Evolutionary conservation across 768 basidiomycete species (phyloP).

Genomic region (Punctularia strigosozonata): DNA sequence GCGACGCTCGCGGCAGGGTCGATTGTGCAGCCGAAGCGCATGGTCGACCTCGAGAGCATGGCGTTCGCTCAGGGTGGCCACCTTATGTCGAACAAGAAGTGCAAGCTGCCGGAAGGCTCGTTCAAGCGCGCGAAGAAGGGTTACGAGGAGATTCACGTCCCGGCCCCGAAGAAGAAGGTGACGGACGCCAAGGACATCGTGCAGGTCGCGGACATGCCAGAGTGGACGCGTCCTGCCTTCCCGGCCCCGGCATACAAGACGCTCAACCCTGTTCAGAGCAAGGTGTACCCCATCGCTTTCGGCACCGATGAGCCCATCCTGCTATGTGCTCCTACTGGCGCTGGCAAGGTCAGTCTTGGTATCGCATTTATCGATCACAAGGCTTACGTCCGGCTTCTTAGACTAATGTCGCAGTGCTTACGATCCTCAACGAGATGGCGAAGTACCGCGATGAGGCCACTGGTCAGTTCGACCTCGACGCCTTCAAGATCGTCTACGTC

Average conservation of each 20-base stretch:
- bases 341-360: conserved; percentile 69
- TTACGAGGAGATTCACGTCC: conserved; percentile 96
- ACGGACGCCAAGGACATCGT: conserved; percentile 57
- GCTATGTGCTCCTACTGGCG: conserved; percentile 96
- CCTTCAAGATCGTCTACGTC: conserved; percentile 95
- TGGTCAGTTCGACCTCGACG: conserved; percentile 69
- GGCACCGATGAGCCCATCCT: conserved; percentile 91
- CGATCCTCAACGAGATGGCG: conserved; percentile 81
- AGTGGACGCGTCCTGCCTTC: conserved; percentile 86
- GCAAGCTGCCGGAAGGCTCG: conserved; percentile 93
- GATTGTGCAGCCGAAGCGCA: conserved; percentile 72
- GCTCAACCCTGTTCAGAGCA: conserved; percentile 89
- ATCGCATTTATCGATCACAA: conserved; percentile 1
- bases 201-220: conserved; percentile 59
- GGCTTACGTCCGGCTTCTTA: conserved; percentile 21
- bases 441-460: conserved; percentile 81
- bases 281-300: conserved; percentile 86
- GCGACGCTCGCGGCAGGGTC: conserved; percentile 84
- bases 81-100: conserved; percentile 98
- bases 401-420: conserved; percentile 97
- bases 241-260: conserved; percentile 53
- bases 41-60: conserved; percentile 86
- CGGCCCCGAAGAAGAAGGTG: conserved; percentile 75
- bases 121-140: conserved; percentile 96
- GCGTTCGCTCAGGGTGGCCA: conserved; percentile 96